Base-by-base conservation (phyloP, 1,139 yeast genomes). In the Hansenula sp. region DNA sequence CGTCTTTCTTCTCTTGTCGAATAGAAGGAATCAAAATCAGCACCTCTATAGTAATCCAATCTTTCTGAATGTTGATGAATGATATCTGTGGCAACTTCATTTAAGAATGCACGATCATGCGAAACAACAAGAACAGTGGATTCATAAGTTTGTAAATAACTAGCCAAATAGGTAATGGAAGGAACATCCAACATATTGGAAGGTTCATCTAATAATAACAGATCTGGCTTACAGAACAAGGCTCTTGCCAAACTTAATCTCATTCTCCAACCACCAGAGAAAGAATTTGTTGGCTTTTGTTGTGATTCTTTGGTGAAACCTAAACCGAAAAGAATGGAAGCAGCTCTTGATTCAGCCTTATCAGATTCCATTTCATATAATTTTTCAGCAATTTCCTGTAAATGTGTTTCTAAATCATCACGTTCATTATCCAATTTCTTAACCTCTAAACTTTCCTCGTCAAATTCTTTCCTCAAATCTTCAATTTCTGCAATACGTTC, bases 211-310 rank as follows among this genome's bases (percentile, higher is more conserved):
- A 93, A 76, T 60, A 93, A 72, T 55, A 93, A 74, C 54, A 93
- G 74, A 65, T 94, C 99, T 0, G 99, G 99, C 63, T 88, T 86
- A 76, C 97, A 93, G 75, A 93, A 93, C 63, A 93, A 77, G 0
- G 99, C 99, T 70, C 99, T 81, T 3, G 99, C 99, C 51, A 93
- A 76, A n/a, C 98, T 88, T 54, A 93, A 77, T 73, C 99, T 85
- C 99, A 93, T 93, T 78, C 99, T 84, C 99, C 99, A 93, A 81
- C 99, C 99, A 78, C 99, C 99, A 44, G 97, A 90, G 65, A 93
- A 93, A 30, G 93, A 78, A 57, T 89, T 91, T 11, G 98, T 90
- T 21, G 96, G 82, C 47, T 74, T 73, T 42, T 72, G 70, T 64
- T 93, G 99, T 7, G 96, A 78, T 59, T 87, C 96, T 52, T 81